Conservation (phyloP, 768 basidiomycete species). For the Pisolithus orientalis region DNA sequence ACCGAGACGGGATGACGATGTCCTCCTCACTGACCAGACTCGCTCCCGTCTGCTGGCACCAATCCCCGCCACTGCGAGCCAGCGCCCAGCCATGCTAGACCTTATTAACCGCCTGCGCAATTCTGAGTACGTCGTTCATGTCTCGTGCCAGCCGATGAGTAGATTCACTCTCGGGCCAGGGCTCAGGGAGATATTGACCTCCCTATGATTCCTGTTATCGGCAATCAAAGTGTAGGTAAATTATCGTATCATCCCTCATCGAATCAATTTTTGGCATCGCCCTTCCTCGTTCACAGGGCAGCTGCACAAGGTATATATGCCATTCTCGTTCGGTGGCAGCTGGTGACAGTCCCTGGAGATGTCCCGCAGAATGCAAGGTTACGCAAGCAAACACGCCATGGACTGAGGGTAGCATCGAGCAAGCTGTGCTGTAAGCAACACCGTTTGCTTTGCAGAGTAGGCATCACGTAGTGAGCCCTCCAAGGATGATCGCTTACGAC, state of each 20-base stretch:
- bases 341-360: constrained; percentile 28
- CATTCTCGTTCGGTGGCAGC: background rate
- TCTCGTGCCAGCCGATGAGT: background rate
- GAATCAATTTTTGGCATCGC: constrained; percentile 72
- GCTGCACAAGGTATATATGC: constrained; percentile 56
- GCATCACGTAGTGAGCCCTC: background rate
- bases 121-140: constrained; percentile 42
- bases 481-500: constrained; percentile 44
- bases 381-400: constrained; percentile 35
- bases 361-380: constrained; percentile 53
- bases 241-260: constrained; percentile 51
- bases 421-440: constrained; percentile 39
- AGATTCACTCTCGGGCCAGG: constrained; percentile 27
- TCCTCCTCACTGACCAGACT: no score
- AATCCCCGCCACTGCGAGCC: constrained; percentile 30
- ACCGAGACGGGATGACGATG: no score
- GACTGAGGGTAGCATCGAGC: constrained; percentile 51
- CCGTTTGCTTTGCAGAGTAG: no score
- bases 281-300: constrained; percentile 64
- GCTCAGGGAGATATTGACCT: constrained; percentile 67
- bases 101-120: constrained; percentile 52
- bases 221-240: constrained; percentile 69
- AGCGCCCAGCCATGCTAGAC: constrained; percentile 49
- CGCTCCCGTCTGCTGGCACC: no score
- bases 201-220: constrained; percentile 71